Conservation (phyloP, 495 filamentous ascomycete species). For the Penicillium cosmopolitanum region DNA sequence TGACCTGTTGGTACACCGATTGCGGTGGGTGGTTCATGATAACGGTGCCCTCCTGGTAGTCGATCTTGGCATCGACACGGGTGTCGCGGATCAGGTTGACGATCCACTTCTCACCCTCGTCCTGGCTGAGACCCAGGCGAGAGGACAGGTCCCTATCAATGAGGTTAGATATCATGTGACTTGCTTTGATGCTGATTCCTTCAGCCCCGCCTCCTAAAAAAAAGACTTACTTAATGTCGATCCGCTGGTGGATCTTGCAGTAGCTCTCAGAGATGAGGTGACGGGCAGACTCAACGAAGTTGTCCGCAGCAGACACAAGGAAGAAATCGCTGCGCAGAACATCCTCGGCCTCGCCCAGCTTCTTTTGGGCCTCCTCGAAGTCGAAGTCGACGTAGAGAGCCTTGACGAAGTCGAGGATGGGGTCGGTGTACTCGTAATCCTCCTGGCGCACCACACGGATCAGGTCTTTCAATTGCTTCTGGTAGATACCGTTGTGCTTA, state of each 20-base stretch:
- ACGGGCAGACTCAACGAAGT: conserved; percentile 90
- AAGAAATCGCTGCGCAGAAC: conserved; percentile 95
- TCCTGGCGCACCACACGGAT: conserved; percentile 94
- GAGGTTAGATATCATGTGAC: conserved; percentile 23
- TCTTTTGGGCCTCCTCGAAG: conserved; percentile 96
- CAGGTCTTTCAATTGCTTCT: conserved; percentile 97
- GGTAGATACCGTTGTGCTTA: conserved; percentile 80
- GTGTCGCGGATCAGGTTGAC: conserved; percentile 98
- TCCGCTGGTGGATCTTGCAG: conserved; percentile 99
- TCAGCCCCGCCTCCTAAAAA: neutral
- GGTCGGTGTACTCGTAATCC: conserved; percentile 95
- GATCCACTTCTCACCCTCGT: conserved; percentile 99
- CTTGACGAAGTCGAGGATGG: conserved; percentile 93
- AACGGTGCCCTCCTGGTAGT: conserved; percentile 97
- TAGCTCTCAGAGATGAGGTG: conserved; percentile 98
- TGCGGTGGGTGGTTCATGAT: conserved; percentile 99
- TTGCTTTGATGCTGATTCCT: neutral
- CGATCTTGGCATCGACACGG: conserved; percentile 96
- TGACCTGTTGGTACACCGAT: conserved; percentile 98
- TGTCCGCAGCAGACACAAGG: conserved; percentile 79
- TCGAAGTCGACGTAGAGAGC: conserved; percentile 98
- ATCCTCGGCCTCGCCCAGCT: conserved; percentile 87
- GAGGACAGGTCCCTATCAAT: conserved; percentile 75
- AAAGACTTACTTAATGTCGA: conserved; percentile 87
- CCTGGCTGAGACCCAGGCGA: conserved; percentile 83